Evolutionary conservation across 805 yeast species (phyloP).

Genomic region (Wickerhamiella galacta): DNA sequence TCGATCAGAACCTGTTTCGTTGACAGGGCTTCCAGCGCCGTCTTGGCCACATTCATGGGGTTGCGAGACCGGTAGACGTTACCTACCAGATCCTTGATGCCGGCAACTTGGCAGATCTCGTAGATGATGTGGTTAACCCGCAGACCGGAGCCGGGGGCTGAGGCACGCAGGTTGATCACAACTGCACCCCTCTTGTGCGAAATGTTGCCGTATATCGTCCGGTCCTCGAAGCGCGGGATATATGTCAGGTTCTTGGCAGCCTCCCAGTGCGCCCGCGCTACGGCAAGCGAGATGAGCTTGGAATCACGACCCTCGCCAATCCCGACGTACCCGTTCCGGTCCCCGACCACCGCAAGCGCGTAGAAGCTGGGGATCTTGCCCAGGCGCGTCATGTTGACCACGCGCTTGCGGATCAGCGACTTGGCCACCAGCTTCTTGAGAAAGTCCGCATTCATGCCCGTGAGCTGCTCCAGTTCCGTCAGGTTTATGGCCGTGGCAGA

Average conservation of each 20-base stretch:
- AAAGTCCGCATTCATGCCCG: constrained; percentile 17
- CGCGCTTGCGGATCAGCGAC: constrained; percentile 37
- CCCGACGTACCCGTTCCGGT: constrained; percentile 84
- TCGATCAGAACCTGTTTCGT: constrained; percentile 64
- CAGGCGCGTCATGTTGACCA: constrained; percentile 67
- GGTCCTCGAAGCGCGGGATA: constrained; percentile 74
- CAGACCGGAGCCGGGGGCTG: constrained; percentile 87
- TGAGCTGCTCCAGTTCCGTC: constrained; percentile 19
- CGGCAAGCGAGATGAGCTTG: constrained; percentile 56
- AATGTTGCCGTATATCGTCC: constrained; percentile 78
- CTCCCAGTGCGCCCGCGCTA: constrained; percentile 77
- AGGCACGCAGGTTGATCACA: constrained; percentile 60
- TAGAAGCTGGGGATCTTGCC: constrained; percentile 41
- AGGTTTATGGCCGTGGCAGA: constrained; percentile 19
- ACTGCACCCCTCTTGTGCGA: constrained; percentile 79
- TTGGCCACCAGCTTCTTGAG: constrained; percentile 16
- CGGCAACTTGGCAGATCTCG: constrained; percentile 84
- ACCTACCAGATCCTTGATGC: constrained; percentile 83
- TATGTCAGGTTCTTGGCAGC: constrained; percentile 73
- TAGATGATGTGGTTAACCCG: constrained; percentile 80
- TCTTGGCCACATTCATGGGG: constrained; percentile 86
- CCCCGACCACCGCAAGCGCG: constrained; percentile 81
- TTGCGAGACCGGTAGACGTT: constrained; percentile 87
- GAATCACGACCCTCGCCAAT: constrained; percentile 89
- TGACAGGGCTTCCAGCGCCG: constrained; percentile 65